These are phyloP conservation scores for Nitzschia palea DNA, from an alignment of 108 stramenopile species.

Conservation along the genomic window DNA sequence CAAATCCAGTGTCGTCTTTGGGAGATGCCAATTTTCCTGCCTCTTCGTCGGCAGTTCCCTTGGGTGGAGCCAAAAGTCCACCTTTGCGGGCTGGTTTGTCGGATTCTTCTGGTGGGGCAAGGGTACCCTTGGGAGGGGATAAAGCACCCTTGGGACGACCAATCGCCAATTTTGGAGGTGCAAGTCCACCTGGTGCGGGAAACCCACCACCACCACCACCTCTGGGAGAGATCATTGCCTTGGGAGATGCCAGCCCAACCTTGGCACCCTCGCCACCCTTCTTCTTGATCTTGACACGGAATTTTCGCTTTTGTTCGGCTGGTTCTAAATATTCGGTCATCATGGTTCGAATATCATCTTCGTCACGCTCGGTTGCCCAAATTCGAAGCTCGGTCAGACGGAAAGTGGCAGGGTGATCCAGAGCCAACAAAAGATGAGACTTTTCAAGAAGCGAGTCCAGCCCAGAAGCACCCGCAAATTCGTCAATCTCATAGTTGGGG, in stretches of 20 bases:
- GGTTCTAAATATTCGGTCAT: slow-evolving; percentile 81
- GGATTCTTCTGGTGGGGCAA: slow-evolving; percentile 5
- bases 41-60: slow-evolving; percentile 21
- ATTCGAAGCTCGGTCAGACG: slow-evolving; percentile 82
- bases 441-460: slow-evolving; percentile 71
- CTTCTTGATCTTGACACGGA: slow-evolving; percentile 81
- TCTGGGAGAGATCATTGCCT: slow-evolving; percentile 31
- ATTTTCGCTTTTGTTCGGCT: slow-evolving; percentile 81
- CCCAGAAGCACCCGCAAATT: slow-evolving; percentile 42
- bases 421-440: slow-evolving; percentile 68
- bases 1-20: slow-evolving; percentile 3
- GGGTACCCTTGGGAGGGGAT: slow-evolving; percentile 10
- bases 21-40: neutral
- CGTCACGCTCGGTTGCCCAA: slow-evolving; percentile 74
- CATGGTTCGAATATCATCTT: slow-evolving; percentile 76
- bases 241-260: slow-evolving; percentile 2
- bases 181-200: slow-evolving; percentile 17
- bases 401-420: slow-evolving; percentile 62
- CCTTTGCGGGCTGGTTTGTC: slow-evolving; percentile 14
- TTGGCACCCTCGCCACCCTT: slow-evolving; percentile 26
- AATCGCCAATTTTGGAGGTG: slow-evolving; percentile 8
- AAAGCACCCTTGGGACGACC: slow-evolving; percentile 12
- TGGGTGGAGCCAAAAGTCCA: slow-evolving; percentile 43
- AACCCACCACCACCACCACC: neutral
- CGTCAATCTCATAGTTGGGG: slow-evolving; percentile 47